Evolutionary conservation across 2,329 filamentous ascomycete species (phyloP), one percentile per base, ranked within the genome.

Genomic region (Fusarium anthophilum): DNA sequence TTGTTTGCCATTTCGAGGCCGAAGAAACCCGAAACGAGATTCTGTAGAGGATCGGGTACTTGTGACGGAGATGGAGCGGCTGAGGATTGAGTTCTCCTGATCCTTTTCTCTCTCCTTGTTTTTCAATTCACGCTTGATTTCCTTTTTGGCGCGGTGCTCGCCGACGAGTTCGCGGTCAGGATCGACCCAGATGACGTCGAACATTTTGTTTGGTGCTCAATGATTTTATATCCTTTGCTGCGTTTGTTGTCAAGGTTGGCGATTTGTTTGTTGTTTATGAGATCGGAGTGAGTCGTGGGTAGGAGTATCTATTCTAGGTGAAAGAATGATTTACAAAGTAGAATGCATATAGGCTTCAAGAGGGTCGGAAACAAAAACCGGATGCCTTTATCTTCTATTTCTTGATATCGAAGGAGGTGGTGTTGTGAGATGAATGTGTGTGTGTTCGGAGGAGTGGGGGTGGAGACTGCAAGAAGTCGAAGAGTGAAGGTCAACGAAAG

Each of bases 181-280:
- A 64, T 90, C 88, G 8, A 87, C 87, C 89, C 89, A 91, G 53
- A 88, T 81, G 38, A 90, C 86, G 77, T 90, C 88, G 77, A 89
- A 90, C 89, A 91, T 91, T 50, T 64, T 79, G 74, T 38, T 54
- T n/a, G 11, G 26, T 6, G 20, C 24, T 28, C 26, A 55, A 3
- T 28, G 24, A 1, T 28, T n/a, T 28, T 47, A 28, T n/a, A 18
- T n/a, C 4, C 17, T 18, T 17, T 35, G 24, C 18, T n/a, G 24
- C 9, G 11, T 13, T 41, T 28, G 8, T 20, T 26, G 15, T 13
- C 4, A 24, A 22, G 28, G 12, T 14, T 3, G 39, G 32, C 30
- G n/a, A 35, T 18, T 28, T n/a, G 18, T 14, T 44, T 37, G 22
- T 55, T 14, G 26, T 30, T 41, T 41, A 20, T 15, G 35, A 56